Evolutionary conservation across 2,329 filamentous ascomycete genomes (phyloP), one percentile per base, ranked within the genome.

Genomic region (Diaporthe citrichinensis): DNA sequence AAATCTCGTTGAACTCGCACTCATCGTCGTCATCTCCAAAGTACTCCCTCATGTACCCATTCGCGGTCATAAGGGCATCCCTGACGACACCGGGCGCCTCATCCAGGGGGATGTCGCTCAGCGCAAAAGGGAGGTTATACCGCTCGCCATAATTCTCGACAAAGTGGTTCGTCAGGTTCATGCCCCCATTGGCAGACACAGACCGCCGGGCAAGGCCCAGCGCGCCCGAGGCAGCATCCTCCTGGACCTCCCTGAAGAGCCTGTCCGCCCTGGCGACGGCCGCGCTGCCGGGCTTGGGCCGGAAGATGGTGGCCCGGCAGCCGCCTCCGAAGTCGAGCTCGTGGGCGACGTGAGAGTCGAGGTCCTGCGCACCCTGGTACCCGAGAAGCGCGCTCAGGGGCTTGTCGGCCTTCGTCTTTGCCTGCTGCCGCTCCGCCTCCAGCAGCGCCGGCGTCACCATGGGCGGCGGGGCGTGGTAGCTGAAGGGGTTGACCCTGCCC

Each of bases 91-190:
- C 25, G 2, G 71, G 71, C 2, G 46, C 71, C n/a, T 28, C 7
- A 5, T 31, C 6, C 20, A 67, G 8, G 3, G 62, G 62, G 5
- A 51, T 68, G 31, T 68, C 61, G 15, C 58, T 25, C 14, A 67
- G 20, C 9, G 51, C 34, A 20, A 57, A 61, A 12, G 58, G 58
- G 4, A 73, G 61, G 17, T n/a, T 25, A 6, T 73, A 73, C 12
- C 44, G 12, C 34, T 53, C 46, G 17, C 71, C 71, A 36, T 44
- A 73, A n/a, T 65, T 73, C 34, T 62, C 61, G 59, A 67, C 62
- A 44, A 68, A 73, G 58, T 73, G 72, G 15, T 49, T 73, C 4
- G 59, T 68, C 14, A 67, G 51, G 9, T 17, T 34, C 15, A 8
- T 14, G 1, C 49, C 59, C 0, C 58, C 44, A 23, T 23, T 31